These are phyloP conservation scores for Alternaria conjuncta DNA, from an alignment of 2,329 filamentous ascomycete genomes.

Conservation along the genomic window DNA sequence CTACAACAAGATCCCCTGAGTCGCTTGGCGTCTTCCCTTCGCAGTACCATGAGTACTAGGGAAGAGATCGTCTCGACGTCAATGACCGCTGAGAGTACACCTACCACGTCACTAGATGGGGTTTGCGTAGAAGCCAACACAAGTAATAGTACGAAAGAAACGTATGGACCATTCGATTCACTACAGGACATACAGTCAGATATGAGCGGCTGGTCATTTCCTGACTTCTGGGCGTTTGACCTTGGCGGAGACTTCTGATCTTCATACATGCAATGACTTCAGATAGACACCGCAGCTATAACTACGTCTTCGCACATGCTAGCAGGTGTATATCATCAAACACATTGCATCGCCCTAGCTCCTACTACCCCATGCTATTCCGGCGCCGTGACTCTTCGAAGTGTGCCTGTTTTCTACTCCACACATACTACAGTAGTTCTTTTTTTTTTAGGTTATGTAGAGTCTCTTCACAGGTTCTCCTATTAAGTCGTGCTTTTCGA, in stretches of 20 bases:
- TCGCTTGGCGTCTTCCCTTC: conserved; percentile 27
- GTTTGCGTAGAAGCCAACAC: conserved; percentile 6
- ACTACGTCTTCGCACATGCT: neutral
- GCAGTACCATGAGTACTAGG: conserved; percentile 22
- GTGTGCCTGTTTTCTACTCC: neutral
- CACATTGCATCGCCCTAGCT: neutral
- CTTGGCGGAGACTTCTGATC: conserved; percentile 37
- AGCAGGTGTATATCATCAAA: neutral
- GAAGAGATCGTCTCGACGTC: neutral
- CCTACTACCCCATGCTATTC: neutral
- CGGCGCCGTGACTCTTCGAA: neutral
- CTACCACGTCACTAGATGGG: conserved; percentile 14
- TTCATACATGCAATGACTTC: neutral
- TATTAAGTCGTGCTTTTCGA: neutral
- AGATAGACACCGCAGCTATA: neutral
- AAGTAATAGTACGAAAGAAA: conserved; percentile 7
- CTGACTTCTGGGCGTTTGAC: conserved; percentile 47
- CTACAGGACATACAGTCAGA: conserved; percentile 40
- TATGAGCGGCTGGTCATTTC: conserved; percentile 39
- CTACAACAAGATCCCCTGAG: conserved; percentile 38
- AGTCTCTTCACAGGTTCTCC: neutral
- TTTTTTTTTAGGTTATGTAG: neutral
- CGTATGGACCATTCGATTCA: conserved; percentile 24
- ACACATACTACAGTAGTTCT: neutral
- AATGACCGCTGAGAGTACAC: neutral